phyloP scores from a whole-genome alignment of 345 rosid species.

The Aurinia saxatilis region DNA sequence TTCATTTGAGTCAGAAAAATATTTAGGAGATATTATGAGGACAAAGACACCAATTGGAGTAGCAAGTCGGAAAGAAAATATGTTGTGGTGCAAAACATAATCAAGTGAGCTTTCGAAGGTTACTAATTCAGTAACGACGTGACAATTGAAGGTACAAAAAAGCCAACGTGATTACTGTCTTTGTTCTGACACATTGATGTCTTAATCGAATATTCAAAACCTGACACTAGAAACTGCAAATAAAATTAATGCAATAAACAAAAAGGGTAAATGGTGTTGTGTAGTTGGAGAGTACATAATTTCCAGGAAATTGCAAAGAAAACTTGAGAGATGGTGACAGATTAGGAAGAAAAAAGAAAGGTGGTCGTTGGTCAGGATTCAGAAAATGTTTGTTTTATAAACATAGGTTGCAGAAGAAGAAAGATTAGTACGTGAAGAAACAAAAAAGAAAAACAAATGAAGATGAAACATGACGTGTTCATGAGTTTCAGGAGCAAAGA shows the following conservation, averaged over 20 bases:
- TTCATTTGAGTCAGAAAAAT: too few species aligned
- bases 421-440: not conserved
- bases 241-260: too few species aligned
- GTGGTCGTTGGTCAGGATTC: not conserved
- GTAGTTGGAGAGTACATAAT: not conserved
- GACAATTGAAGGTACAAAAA: too few species aligned
- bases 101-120: too few species aligned
- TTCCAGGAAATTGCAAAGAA: not conserved
- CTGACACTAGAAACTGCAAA: too few species aligned
- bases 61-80: too few species aligned
- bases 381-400: too few species aligned
- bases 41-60: too few species aligned
- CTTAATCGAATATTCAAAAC: not conserved
- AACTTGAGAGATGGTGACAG: not conserved
- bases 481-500: constrained; percentile 26
- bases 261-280: too few species aligned
- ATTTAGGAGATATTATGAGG: too few species aligned
- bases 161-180: not conserved
- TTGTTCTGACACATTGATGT: not conserved
- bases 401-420: not conserved
- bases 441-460: not conserved
- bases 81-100: too few species aligned
- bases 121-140: too few species aligned
- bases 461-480: constrained; percentile 24
- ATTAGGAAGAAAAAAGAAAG: not conserved